A percentile compares a stretch with the other conserved stretches of the same genome.
phyloP scores from a whole-genome alignment of 345 rosid species.

The Camelina neglecta region DNA sequence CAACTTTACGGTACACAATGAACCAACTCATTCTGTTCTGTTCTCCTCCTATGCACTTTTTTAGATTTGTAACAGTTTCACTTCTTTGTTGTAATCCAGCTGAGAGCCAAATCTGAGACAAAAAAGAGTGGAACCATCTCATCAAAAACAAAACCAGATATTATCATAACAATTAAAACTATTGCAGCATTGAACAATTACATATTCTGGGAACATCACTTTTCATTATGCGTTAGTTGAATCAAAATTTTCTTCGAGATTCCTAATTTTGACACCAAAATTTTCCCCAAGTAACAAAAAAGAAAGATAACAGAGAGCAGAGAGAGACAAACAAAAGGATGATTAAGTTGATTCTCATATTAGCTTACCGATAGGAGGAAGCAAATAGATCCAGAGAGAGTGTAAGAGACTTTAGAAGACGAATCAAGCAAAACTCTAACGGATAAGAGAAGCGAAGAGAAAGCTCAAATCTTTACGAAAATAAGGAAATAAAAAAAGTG shows the following conservation, averaged over 20 bases:
- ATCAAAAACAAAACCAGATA: background rate
- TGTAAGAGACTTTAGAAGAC: constrained; percentile 5
- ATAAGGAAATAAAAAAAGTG: constrained; percentile 3
- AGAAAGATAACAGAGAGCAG: background rate
- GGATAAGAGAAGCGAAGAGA: constrained; percentile 25
- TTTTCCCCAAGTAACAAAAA: background rate
- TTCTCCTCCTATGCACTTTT: constrained; percentile 18
- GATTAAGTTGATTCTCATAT: background rate
- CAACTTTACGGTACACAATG: constrained; percentile 59
- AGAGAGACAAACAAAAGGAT: background rate
- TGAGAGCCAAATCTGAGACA: background rate
- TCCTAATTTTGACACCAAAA: background rate
- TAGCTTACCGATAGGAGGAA: constrained; percentile 33
- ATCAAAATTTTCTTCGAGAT: background rate
- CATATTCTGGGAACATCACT: background rate
- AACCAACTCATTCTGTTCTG: constrained; percentile 62
- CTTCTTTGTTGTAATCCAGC: constrained; percentile 22
- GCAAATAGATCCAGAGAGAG: constrained; percentile 38
- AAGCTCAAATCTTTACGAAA: background rate
- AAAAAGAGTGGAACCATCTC: background rate
- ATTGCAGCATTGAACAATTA: constrained; percentile 3
- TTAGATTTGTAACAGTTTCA: background rate
- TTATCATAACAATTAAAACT: constrained; percentile 1
- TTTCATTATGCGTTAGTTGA: background rate
- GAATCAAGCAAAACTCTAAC: constrained; percentile 4